Base-by-base conservation (phyloP, 176 grass and related monocot species). In the Oryza brachyantha region DNA sequence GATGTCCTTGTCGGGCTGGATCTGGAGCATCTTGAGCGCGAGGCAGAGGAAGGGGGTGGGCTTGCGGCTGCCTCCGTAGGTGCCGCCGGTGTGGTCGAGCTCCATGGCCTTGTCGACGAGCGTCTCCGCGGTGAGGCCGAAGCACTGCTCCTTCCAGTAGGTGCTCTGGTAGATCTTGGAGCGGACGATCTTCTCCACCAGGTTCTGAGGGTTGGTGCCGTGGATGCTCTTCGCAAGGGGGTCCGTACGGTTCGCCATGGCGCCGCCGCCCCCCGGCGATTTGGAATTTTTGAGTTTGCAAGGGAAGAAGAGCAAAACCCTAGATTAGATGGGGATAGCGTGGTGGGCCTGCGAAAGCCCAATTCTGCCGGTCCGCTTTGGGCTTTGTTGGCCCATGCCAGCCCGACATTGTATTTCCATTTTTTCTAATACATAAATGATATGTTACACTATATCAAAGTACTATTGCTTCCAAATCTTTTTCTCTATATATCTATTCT, bases 41-140 rank as follows among this genome's bases (percentile, higher is more conserved):
- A 99, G 92, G 66, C 96, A 95, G n/a, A 97, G 77, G 79, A 97
- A 97, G 17, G 86, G 84, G 38, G 94, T 88, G 60, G 94, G 94
- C 69, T 60, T 93, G 63, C 94, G 86, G 75, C 55, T 93, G 40
- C 94, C 94, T 4, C 94, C 94, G 73, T 79, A 84, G 34, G 91
- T 97, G 1, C 94, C 91, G 22, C 94, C 94, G 17, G 87, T 82
- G 63, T 94, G 94, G 62, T 99, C 96, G 37, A 99, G 96, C 83
- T 95, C 96, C 96, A 95, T 99, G 57, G 96, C 96, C 92, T 95
- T 99, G 90, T 95, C 96, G 16, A 98, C 92, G 10, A 98, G 87
- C n/a, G 90, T 98, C 83, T 98, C 96, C 5, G 88, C 96, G 7
- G 92, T 95, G 38, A 99, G 85, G 34, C 96, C 96, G 61, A 99